Percentiles rank a stretch among this genome's conserved stretches.
These are phyloP conservation scores for Boletus barrowsii DNA, from an alignment of 768 basidiomycete species.

Conservation along the genomic window DNA sequence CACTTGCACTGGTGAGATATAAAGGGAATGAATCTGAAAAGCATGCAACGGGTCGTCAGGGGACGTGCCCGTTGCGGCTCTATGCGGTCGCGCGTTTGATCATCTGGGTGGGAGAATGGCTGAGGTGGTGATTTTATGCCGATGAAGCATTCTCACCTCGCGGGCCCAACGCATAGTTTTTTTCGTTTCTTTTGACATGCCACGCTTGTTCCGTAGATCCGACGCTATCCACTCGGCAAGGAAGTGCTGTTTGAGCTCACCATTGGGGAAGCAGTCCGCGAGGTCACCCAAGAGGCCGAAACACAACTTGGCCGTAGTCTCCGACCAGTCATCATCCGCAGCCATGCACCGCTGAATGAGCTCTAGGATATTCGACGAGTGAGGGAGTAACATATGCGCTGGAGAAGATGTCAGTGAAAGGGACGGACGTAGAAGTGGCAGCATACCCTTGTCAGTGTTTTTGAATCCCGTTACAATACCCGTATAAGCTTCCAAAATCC, in stretches of 20 bases:
- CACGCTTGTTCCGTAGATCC: conserved; percentile 69
- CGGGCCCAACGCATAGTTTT: conserved; percentile 91
- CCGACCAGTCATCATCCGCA: conserved; percentile 79
- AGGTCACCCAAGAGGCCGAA: conserved; percentile 92
- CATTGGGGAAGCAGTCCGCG: conserved; percentile 80
- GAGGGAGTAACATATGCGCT: conserved; percentile 50
- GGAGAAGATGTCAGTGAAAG: neutral
- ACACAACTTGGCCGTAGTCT: conserved; percentile 66
- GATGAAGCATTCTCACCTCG: conserved; percentile 54
- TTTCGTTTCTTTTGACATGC: conserved; percentile 76
- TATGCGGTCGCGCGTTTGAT: conserved; percentile 78
- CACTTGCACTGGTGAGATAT: conserved; percentile 44
- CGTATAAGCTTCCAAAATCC: conserved; percentile 95
- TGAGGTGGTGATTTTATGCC: neutral
- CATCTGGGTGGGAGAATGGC: conserved; percentile 46
- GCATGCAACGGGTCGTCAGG: conserved; percentile 21
- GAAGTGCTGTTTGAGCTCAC: conserved; percentile 76
- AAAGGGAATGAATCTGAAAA: conserved; percentile 33
- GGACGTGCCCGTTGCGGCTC: conserved; percentile 23
- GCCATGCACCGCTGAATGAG: conserved; percentile 71
- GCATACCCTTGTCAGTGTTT: conserved; percentile 70
- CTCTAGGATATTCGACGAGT: conserved; percentile 73
- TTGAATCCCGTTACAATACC: conserved; percentile 92
- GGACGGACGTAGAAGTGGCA: neutral
- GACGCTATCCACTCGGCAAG: conserved; percentile 75